Base-by-base conservation (phyloP, 129 eudicot genomes). In the Centaurea solstitialis region DNA sequence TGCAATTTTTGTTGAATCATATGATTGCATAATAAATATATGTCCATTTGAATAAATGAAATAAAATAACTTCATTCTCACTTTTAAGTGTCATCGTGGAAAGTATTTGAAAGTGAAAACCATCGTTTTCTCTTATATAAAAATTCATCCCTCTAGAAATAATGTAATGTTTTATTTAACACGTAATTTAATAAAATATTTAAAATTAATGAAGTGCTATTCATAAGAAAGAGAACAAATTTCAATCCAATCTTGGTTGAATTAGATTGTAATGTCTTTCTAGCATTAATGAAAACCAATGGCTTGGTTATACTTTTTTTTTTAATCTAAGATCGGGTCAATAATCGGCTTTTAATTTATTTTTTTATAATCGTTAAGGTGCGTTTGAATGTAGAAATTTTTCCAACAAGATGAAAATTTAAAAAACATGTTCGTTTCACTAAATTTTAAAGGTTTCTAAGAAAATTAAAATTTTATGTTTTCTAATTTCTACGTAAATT, bases 21-120 rank as follows among this genome's bases (percentile, higher is more conserved):
- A 75, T 53, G 78, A 75, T 72, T 23, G 43, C 30, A 64, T 76
- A 45, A 64, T 76, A 13, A 57, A 57, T 57, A 17, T 4, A 57
- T 59, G 53, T 43, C 18, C 23, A 33, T 17, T 13, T n/a, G 20
- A 59, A 59, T 75, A 61, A 6, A 75, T 75, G 3, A 18, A 53
- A 57, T 35, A 50, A n/a, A 57, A 59, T 76, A 76, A 33, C 35
- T 35, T 30, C 38, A 66, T 38, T 18, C 21, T 50, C 62, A 50
- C 62, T 50, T 17, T 50, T 50, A 50, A 50, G 62, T 50, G 22
- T 76, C 80, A 76, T 37, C 72, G 64, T 59, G 71, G 30, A 76
- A 35, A 57, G 38, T 79, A 68, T 18, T 50, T 69, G 53, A 59
- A 7, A 30, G 68, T 70, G 76, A 50, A 67, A 79, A 17, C 71